Evolutionary conservation across 2,329 filamentous ascomycete genomes (phyloP).

Genomic region (Calonectria pteridis): DNA sequence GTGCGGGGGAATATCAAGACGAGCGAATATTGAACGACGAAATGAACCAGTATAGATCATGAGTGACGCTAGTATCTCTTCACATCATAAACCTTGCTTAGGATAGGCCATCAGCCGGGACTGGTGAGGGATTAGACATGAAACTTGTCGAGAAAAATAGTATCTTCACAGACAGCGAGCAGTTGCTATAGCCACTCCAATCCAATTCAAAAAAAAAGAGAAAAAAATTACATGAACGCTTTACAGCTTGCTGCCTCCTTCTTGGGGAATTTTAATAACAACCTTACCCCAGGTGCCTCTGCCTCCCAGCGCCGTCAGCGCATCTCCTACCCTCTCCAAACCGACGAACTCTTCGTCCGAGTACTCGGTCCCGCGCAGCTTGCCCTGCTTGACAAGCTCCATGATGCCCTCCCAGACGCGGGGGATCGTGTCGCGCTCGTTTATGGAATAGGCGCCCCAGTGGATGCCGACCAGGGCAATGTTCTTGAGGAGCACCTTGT

Average conservation of each 20-base stretch:
- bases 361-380: conserved; percentile 86
- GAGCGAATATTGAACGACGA: conserved; percentile 33
- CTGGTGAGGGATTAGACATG: background rate
- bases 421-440: conserved; percentile 78
- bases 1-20: conserved; percentile 12
- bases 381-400: conserved; percentile 79
- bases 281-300: conserved; percentile 97
- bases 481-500: conserved; percentile 93
- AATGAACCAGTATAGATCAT: conserved; percentile 32
- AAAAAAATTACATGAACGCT: background rate
- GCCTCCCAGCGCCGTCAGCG: conserved; percentile 81
- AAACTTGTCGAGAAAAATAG: background rate
- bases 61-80: conserved; percentile 14
- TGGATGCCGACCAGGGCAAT: conserved; percentile 90
- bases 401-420: conserved; percentile 88
- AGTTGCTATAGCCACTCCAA: background rate
- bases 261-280: conserved; percentile 85
- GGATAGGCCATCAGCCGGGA: background rate
- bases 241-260: conserved; percentile 69
- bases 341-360: conserved; percentile 86
- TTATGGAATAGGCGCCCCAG: conserved; percentile 86
- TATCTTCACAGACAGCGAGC: background rate
- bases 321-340: conserved; percentile 81
- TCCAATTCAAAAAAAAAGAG: no score
- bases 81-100: background rate